These are phyloP conservation scores for Populus pruinosa DNA, from an alignment of 345 rosid genomes.

Conservation along the genomic window DNA sequence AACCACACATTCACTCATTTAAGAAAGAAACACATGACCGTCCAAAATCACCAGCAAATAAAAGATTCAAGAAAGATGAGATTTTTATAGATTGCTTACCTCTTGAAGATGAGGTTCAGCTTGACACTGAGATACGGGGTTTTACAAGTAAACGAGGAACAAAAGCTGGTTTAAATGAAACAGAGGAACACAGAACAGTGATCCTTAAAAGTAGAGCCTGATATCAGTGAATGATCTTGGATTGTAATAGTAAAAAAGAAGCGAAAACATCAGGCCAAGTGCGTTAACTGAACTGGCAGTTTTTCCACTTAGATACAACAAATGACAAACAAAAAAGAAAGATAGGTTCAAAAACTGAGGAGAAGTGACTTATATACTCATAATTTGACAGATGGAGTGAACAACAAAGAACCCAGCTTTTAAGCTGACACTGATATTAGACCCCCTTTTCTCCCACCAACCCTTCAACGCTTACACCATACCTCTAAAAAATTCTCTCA, in stretches of 20 bases:
- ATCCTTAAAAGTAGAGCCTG: not conserved
- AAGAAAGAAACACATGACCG: not conserved
- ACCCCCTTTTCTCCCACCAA: conserved; percentile 6
- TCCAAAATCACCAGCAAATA: not conserved
- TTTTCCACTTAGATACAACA: not conserved
- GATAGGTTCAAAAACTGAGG: not conserved
- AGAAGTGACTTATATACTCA: not conserved
- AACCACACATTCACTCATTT: not conserved
- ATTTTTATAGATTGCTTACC: conserved; percentile 20
- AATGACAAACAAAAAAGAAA: not conserved
- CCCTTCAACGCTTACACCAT: conserved; percentile 23
- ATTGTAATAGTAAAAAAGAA: not conserved
- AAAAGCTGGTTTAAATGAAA: not conserved
- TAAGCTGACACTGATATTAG: not conserved
- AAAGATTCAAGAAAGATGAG: conserved; percentile 2
- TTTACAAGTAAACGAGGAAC: not conserved
- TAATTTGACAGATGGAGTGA: not conserved
- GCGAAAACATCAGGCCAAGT: not conserved
- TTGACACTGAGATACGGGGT: not conserved
- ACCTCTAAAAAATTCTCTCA: not conserved
- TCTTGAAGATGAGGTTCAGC: not conserved
- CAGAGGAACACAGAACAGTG: not conserved
- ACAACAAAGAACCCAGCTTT: conserved; percentile 1
- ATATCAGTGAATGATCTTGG: not conserved
- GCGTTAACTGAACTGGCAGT: not conserved